These are phyloP conservation scores for Agaricus subrufescens DNA, from an alignment of 768 basidiomycete genomes.

Conservation along the genomic window DNA sequence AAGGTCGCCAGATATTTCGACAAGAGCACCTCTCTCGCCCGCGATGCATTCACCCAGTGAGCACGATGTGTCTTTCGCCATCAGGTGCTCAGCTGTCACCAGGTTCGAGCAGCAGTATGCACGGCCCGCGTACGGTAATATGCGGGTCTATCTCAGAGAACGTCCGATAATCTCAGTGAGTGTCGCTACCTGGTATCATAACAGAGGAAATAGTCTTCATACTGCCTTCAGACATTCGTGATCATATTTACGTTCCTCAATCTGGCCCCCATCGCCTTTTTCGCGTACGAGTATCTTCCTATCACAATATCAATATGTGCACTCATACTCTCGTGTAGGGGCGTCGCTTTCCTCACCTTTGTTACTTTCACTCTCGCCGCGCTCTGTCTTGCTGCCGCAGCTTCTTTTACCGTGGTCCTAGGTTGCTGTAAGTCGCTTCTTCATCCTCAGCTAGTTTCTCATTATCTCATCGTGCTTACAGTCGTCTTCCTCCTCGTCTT, in stretches of 20 bases:
- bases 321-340: background rate
- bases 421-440: background rate
- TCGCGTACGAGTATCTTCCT: background rate
- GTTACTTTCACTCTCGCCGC: background rate
- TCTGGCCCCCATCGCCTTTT: constrained; percentile 1
- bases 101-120: constrained; percentile 7
- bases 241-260: constrained; percentile 8
- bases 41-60: background rate
- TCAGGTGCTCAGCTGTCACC: background rate
- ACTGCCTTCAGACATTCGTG: constrained; percentile 1
- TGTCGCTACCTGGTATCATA: background rate
- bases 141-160: constrained; percentile 1
- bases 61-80: background rate
- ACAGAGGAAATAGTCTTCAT: background rate
- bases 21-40: constrained; percentile 2
- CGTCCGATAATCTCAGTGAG: constrained; percentile 6
- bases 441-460: background rate
- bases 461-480: background rate
- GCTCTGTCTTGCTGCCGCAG: background rate
- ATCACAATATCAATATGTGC: too few relatives aligned
- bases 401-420: background rate
- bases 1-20: background rate
- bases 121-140: constrained; percentile 6
- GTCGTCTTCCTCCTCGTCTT: background rate
- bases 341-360: background rate